Conservation (phyloP, 257 asterid species). For the Vinca minor region DNA sequence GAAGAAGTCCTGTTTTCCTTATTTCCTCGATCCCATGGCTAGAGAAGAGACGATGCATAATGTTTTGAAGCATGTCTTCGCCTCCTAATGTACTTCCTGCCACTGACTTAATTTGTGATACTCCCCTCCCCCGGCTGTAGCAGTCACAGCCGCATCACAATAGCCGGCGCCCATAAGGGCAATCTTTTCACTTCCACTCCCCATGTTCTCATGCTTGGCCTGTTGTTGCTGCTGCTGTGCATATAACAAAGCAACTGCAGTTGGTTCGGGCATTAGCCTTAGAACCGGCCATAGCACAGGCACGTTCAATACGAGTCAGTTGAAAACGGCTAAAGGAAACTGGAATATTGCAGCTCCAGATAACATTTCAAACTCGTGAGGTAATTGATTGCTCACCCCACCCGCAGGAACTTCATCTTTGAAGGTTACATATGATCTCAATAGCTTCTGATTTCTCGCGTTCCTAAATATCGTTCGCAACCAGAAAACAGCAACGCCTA, state of each 20-base stretch:
- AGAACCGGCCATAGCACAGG: conserved; percentile 95
- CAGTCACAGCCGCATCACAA: conserved; percentile 69
- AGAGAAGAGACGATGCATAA: conserved; percentile 49
- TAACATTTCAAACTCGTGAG: conserved; percentile 50
- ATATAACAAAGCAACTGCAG: conserved; percentile 76
- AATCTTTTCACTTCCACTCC: conserved; percentile 58
- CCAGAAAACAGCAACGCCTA: too few relatives aligned
- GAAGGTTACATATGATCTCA: conserved; percentile 63
- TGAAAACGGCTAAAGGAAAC: conserved; percentile 83
- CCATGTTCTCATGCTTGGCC: conserved; percentile 38
- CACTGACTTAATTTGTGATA: conserved; percentile 68
- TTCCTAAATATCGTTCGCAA: conserved; percentile 38
- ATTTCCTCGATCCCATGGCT: conserved; percentile 57
- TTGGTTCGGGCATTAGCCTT: conserved; percentile 84
- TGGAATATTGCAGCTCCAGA: conserved; percentile 60
- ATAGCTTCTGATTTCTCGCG: conserved; percentile 53
- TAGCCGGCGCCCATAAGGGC: conserved; percentile 94
- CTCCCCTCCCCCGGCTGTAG: conserved; percentile 85
- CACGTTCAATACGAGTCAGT: conserved; percentile 60
- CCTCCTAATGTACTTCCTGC: conserved; percentile 68
- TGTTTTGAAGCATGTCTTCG: conserved; percentile 66
- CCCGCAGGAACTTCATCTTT: conserved; percentile 59
- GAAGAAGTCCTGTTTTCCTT: conserved; percentile 54
- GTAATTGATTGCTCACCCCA: conserved; percentile 58
- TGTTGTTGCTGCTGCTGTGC: conserved; percentile 82